Base-by-base conservation (phyloP, 208 protist species). In the Endotrypanum monterogeii region DNA sequence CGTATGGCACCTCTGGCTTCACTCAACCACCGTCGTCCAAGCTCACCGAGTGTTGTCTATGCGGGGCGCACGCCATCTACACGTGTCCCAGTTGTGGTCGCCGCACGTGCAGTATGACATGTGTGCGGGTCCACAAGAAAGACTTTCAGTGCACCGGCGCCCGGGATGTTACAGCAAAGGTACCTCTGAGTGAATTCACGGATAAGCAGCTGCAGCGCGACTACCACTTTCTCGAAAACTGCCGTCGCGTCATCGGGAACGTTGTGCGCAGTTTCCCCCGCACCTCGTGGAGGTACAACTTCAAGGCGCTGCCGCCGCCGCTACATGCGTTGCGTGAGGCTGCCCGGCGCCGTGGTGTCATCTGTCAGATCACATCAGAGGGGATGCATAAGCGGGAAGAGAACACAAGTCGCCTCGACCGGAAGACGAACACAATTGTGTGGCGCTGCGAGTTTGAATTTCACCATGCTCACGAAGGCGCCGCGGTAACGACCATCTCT, bases 401-500 rank as follows among this genome's bases (percentile, higher is more conserved):
- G 48, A 97, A 97, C 76, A 94, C 94, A 0, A 92, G 87, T 28
- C 86, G 89, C 14, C 92, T 85, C 55, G 88, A 94, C 52, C 83
- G 84, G 37, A 79, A 78, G 54, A 87, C 81, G 7, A 89, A 94
- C 78, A 94, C 91, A 14, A 88, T 97, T 41, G 79, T 86, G 12
- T 97, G 94, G 90, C 85, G 79, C 58, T 94, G 89, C 60, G 87
- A 94, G 73, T 97, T 96, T 71, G 70, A 83, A 30, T 96, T 97
- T 71, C 65, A 83, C 73, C 51, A 63, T 30, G 37, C 57, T 23
- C 20, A n/a, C 35, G 68, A 72, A 12, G 51, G 44, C 20, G 51
- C 58, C 0, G 61, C 23, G 18, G 23, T 23, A 11, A 60, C 74
- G 35, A 82, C 57, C 41, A 82, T 97, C 12, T 69, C 66, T 23